Conservation (phyloP, 2,329 filamentous ascomycete genomes). For the Zopfia rhizophila region DNA sequence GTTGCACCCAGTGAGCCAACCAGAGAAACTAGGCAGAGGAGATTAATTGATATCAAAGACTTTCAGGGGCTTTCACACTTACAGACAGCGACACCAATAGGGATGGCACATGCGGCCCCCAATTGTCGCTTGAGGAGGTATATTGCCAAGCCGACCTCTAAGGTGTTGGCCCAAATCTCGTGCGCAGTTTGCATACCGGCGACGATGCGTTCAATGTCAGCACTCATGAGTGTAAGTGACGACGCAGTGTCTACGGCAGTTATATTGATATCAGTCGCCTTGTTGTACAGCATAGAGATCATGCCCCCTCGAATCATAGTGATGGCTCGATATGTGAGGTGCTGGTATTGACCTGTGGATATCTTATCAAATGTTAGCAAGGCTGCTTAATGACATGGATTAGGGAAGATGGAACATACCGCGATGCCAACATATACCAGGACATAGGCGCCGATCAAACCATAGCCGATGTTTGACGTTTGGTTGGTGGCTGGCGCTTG, state of each 20-base stretch:
- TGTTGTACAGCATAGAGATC: slow-evolving; percentile 49
- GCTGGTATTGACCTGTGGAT: slow-evolving; percentile 47
- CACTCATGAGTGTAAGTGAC: slow-evolving; percentile 49
- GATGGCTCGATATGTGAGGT: slow-evolving; percentile 46
- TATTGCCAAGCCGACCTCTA: slow-evolving; percentile 58
- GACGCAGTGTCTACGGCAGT: slow-evolving; percentile 43
- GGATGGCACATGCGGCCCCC: slow-evolving; percentile 60
- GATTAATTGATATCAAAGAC: slow-evolving; percentile 1
- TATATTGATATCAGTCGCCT: slow-evolving; percentile 40
- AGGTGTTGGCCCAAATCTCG: slow-evolving; percentile 46
- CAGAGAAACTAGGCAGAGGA: slow-evolving; percentile 27
- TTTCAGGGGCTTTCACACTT: slow-evolving; percentile 24
- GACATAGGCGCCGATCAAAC: slow-evolving; percentile 45
- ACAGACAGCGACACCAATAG: slow-evolving; percentile 57
- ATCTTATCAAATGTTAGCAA: slow-evolving; percentile 34
- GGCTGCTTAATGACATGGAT: background rate
- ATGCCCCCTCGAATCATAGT: slow-evolving; percentile 49
- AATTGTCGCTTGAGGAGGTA: slow-evolving; percentile 61
- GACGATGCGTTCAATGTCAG: slow-evolving; percentile 49
- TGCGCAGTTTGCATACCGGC: slow-evolving; percentile 47
- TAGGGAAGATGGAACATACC: slow-evolving; percentile 27
- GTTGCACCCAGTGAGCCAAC: slow-evolving; percentile 41
- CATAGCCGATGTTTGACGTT: slow-evolving; percentile 43
- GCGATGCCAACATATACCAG: slow-evolving; percentile 48
- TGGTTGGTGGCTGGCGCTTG: slow-evolving; percentile 25